Evolutionary conservation across 305 asterid genomes (phyloP), one percentile per base, ranked within the genome.

Genomic region (Solanum hybrid): DNA sequence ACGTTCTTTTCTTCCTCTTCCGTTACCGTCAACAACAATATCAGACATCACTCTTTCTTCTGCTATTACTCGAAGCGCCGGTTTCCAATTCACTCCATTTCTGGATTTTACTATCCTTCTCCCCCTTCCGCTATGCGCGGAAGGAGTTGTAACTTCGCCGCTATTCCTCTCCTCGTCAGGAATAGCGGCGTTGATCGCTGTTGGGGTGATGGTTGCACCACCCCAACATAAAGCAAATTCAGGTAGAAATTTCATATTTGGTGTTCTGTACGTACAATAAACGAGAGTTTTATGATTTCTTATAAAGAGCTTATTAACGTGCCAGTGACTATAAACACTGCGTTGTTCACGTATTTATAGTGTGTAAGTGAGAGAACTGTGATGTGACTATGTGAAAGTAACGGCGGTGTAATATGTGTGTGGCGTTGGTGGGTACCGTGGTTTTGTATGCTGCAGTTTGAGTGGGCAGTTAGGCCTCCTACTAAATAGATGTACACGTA

Each of bases 181-280:
- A 12, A 69, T 2, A 34, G 78, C 34, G 15, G 8, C 13, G 7
- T 89, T 89, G 0, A 72, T 86, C 6, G 85, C 32, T 15, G 89
- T 86, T 22, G 78, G 38, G 40, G 80, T 86, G 56, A 86, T 73
- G 31, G 89, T 88, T 14, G 80, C 86, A 15, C 92, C 91, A 37
- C 88, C 82, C 77, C 89, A 91, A 29, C 92, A 91, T 12, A 78
- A 86, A 17, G 89, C 89, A 3, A 90, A 69, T 73, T 86, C 80
- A 7, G 86, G 42, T 22, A 88, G n/a, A 15, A 87, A 86, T 78
- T 88, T 91, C 92, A 91, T 91, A 10, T 4, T 24, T 42, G 51
- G 45, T 35, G 26, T 56, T 6, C 8, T 19, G 71, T 7, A 60
- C 12, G 72, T 60, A 60, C 26, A 19, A n/a, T 66, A 37, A 37